These are phyloP conservation scores for Striga asiatica DNA, from an alignment of 257 asterid species.

Conservation along the genomic window DNA sequence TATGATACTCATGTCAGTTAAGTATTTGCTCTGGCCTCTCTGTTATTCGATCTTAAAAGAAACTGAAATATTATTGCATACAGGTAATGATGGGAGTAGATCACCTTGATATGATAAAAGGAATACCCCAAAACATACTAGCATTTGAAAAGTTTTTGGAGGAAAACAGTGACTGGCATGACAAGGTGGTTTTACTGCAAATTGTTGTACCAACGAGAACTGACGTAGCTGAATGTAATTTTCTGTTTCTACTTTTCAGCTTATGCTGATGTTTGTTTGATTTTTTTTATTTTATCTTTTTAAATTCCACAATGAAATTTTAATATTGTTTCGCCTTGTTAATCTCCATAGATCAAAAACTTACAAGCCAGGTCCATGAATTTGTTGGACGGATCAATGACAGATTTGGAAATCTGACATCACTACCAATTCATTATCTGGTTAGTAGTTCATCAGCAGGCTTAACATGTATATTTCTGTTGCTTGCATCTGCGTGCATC, in stretches of 20 bases:
- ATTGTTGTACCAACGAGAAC: slow-evolving; percentile 84
- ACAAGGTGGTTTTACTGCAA: slow-evolving; percentile 77
- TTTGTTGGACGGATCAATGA: slow-evolving; percentile 82
- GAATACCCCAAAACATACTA: slow-evolving; percentile 71
- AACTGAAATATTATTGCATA: slow-evolving; percentile 1
- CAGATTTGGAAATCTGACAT: slow-evolving; percentile 57
- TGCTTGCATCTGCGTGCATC: too few species aligned
- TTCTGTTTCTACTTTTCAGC: slow-evolving; percentile 16
- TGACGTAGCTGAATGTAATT: slow-evolving; percentile 67
- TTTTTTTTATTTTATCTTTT: neutral
- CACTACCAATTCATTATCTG: slow-evolving; percentile 80
- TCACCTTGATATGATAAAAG: slow-evolving; percentile 83
- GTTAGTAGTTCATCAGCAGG: too few species aligned
- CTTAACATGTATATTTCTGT: too few species aligned
- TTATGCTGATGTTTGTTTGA: neutral
- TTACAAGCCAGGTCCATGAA: slow-evolving; percentile 77
- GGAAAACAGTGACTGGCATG: slow-evolving; percentile 60
- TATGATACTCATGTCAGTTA: neutral
- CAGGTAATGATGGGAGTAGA: slow-evolving; percentile 84
- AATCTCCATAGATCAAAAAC: slow-evolving; percentile 48
- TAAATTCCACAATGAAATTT: neutral
- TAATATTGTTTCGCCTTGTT: slow-evolving; percentile 13
- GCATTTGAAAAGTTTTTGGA: slow-evolving; percentile 82
- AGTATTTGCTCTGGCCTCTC: neutral
- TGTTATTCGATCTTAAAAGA: too few species aligned